A percentile compares a stretch with the other conserved stretches of the same genome.
Conservation (phyloP, 352 stramenopile species). For the Phytophthora crassamura region DNA sequence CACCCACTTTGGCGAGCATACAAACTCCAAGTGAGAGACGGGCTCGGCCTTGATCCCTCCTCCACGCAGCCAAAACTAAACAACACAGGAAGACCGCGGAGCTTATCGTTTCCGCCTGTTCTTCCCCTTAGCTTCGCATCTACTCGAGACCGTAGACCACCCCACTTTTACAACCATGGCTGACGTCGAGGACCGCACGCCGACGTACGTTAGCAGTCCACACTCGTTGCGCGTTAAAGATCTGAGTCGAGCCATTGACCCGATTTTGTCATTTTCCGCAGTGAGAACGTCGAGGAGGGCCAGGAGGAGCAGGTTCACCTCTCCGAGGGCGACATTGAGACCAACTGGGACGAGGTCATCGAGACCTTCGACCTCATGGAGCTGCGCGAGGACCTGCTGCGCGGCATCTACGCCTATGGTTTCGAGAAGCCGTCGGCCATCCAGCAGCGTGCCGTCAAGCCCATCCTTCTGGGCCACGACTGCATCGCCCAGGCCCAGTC, state of each 20-base stretch:
- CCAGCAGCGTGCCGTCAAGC: slow-evolving; percentile 98
- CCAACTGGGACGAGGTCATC: slow-evolving; percentile 99
- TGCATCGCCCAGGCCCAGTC: slow-evolving; percentile 99
- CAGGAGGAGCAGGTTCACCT: slow-evolving; percentile 80
- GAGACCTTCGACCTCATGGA: slow-evolving; percentile 99
- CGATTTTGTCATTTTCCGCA: slow-evolving; percentile 16
- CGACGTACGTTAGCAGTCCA: slow-evolving; percentile 44
- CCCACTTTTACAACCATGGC: slow-evolving; percentile 60
- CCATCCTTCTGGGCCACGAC: slow-evolving; percentile 97
- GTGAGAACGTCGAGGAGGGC: slow-evolving; percentile 64
- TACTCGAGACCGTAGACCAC: slow-evolving; percentile 34
- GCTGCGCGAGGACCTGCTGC: slow-evolving; percentile 97
- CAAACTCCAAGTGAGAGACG: slow-evolving; percentile 68
- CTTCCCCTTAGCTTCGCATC: slow-evolving; percentile 29
- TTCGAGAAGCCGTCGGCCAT: slow-evolving; percentile 99
- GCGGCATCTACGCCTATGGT: slow-evolving; percentile 99
- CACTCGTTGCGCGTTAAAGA: not conserved
- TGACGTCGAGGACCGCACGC: slow-evolving; percentile 82
- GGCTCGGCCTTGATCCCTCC: slow-evolving; percentile 17
- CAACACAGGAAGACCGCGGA: slow-evolving; percentile 51
- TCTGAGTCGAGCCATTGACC: slow-evolving; percentile 11
- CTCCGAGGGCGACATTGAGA: slow-evolving; percentile 96
- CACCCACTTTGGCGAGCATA: slow-evolving; percentile 70
- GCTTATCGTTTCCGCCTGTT: slow-evolving; percentile 28
- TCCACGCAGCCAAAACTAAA: slow-evolving; percentile 45